A percentile compares a stretch with the other conserved stretches of the same genome.
Conservation (phyloP, 2,329 filamentous ascomycete species). For the Neodidymelliopsis sp. region DNA sequence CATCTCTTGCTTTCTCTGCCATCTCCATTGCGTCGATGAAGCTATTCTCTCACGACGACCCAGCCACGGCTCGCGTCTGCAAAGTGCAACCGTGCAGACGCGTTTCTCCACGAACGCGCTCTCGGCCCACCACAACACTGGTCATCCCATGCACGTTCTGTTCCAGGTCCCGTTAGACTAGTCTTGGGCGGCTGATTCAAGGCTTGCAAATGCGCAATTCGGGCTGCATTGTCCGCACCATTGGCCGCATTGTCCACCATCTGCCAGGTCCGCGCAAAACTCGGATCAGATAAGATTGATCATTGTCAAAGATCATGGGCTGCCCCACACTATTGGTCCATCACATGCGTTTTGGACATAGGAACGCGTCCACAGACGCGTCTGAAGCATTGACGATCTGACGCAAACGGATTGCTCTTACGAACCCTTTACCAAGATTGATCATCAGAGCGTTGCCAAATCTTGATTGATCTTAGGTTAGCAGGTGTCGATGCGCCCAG, state of each 20-base stretch:
- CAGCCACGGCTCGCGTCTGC: slow-evolving; percentile 37
- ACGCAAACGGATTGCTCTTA: too few relatives aligned
- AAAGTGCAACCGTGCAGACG: slow-evolving; percentile 38
- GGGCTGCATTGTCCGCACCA: slow-evolving; percentile 24
- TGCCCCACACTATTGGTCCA: not conserved
- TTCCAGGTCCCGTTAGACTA: slow-evolving; percentile 33
- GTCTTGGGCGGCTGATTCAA: slow-evolving; percentile 38
- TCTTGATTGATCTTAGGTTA: too few relatives aligned
- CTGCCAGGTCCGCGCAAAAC: slow-evolving; percentile 23
- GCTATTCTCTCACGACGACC: slow-evolving; percentile 24
- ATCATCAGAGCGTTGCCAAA: too few relatives aligned
- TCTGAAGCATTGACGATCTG: slow-evolving; percentile 3
- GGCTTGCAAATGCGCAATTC: slow-evolving; percentile 40
- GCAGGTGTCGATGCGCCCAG: too few relatives aligned
- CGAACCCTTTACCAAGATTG: too few relatives aligned
- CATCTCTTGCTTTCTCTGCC: not conserved
- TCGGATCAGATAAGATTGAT: slow-evolving; percentile 41
- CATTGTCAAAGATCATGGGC: slow-evolving; percentile 16
- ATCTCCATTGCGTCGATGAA: slow-evolving; percentile 1
- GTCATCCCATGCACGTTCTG: slow-evolving; percentile 25
- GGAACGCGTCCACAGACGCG: slow-evolving; percentile 14
- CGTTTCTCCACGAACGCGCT: slow-evolving; percentile 40
- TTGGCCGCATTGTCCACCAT: slow-evolving; percentile 24
- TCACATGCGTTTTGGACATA: slow-evolving; percentile 1
- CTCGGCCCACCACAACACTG: slow-evolving; percentile 40